Conservation (phyloP, 495 filamentous ascomycete genomes). For the Xylaria cubensis region DNA sequence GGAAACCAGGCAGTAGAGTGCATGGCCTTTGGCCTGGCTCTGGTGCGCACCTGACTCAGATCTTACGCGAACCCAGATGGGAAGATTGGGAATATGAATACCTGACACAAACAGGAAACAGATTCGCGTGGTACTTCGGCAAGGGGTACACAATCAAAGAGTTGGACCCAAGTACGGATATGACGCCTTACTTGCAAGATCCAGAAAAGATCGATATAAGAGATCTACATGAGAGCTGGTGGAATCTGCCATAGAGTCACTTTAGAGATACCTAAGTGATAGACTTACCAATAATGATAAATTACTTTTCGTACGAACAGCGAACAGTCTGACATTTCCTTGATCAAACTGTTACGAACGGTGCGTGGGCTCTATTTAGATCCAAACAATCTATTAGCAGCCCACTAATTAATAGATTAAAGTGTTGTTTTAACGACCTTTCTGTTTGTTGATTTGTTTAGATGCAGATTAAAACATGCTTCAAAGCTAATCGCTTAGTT, state of each 20-base stretch:
- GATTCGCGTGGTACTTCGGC: slow-evolving; percentile 54
- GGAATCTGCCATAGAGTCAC: slow-evolving; percentile 29
- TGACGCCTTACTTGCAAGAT: slow-evolving; percentile 48
- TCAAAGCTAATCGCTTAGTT: too few relatives aligned
- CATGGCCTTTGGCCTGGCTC: slow-evolving; percentile 73
- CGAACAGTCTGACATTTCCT: neutral
- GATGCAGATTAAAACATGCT: too few relatives aligned
- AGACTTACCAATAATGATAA: slow-evolving; percentile 4
- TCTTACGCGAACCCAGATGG: slow-evolving; percentile 68
- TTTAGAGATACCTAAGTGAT: slow-evolving; percentile 9
- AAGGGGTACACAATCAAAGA: slow-evolving; percentile 52
- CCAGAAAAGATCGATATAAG: slow-evolving; percentile 46
- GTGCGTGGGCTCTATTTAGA: neutral
- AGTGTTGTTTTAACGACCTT: too few relatives aligned
- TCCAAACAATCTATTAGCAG: too few relatives aligned
- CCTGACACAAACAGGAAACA: slow-evolving; percentile 47
- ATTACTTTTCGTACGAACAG: neutral
- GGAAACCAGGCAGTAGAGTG: slow-evolving; percentile 61
- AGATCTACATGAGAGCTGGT: slow-evolving; percentile 54
- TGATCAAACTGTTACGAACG: slow-evolving; percentile 2
- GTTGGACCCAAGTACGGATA: slow-evolving; percentile 43
- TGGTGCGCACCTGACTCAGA: slow-evolving; percentile 62
- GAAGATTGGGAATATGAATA: slow-evolving; percentile 76
- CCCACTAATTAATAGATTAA: too few relatives aligned
- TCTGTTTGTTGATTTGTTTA: too few relatives aligned